Conservation (phyloP, 2,329 filamentous ascomycete genomes). For the Verruconis gallopava region DNA sequence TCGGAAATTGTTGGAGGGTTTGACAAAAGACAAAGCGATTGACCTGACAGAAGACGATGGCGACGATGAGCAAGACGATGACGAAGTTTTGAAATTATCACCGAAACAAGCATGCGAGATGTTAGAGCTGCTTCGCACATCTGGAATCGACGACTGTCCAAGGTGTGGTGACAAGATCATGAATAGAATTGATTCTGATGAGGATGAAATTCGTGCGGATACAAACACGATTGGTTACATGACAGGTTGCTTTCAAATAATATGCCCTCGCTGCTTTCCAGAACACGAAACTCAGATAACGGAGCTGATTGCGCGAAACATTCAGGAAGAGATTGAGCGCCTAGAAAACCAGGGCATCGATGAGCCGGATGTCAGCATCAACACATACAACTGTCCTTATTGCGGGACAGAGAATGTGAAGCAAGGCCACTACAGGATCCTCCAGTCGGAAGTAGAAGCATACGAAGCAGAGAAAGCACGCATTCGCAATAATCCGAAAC, state of each 20-base stretch:
- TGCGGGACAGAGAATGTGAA: background rate
- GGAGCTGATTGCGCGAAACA: background rate
- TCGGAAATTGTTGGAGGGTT: constrained; percentile 63
- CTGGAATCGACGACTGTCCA: constrained; percentile 60
- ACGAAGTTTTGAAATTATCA: constrained; percentile 30
- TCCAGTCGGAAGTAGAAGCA: background rate
- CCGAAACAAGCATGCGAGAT: constrained; percentile 72
- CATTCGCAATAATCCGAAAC: constrained; percentile 35
- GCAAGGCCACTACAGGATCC: background rate
- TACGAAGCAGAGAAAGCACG: background rate
- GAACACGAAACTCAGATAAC: constrained; percentile 30
- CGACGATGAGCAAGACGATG: constrained; percentile 34
- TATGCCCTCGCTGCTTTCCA: constrained; percentile 63
- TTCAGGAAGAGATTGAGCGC: background rate
- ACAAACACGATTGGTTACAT: constrained; percentile 60
- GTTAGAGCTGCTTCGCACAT: constrained; percentile 72
- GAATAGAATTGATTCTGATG: constrained; percentile 38
- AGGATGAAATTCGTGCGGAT: constrained; percentile 12
- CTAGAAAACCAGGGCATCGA: too few relatives aligned
- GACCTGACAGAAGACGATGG: constrained; percentile 72
- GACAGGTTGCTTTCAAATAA: constrained; percentile 74
- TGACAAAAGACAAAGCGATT: constrained; percentile 75
- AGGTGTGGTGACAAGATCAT: constrained; percentile 51
- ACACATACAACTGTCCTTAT: background rate
- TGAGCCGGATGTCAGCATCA: background rate